Percentiles rank a stretch among this genome's conserved stretches.
Conservation (phyloP, 2,329 filamentous ascomycete genomes). For the Lasiodiplodia sp. region DNA sequence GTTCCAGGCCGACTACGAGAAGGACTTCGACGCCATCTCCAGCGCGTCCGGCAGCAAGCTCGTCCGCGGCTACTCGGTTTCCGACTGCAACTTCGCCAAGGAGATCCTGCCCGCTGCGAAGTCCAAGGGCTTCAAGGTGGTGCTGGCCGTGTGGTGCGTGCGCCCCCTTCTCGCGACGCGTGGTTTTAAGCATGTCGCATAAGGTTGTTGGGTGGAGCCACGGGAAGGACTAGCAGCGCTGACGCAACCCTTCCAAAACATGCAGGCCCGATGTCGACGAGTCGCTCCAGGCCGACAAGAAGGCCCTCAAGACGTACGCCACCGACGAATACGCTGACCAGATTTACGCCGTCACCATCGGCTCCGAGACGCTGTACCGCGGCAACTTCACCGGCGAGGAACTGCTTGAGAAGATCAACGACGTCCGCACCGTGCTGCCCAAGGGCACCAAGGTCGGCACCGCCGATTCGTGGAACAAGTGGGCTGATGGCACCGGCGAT, state of each 20-base stretch:
- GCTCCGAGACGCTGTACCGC: constrained; percentile 74
- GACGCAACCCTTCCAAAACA: constrained; percentile 7
- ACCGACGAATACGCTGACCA: constrained; percentile 60
- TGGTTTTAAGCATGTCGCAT: constrained; percentile 19
- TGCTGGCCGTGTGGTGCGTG: constrained; percentile 73
- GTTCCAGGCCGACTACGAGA: constrained; percentile 66
- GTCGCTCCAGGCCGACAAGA: constrained; percentile 67
- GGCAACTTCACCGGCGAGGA: constrained; percentile 69
- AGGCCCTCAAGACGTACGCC: constrained; percentile 61
- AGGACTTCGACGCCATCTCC: constrained; percentile 69
- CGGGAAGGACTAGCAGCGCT: background rate
- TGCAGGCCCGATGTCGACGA: constrained; percentile 67
- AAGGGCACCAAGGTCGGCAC: constrained; percentile 65
- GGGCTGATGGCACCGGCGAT: constrained; percentile 71
- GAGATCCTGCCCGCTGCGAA: constrained; percentile 71
- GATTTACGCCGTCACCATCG: constrained; percentile 74
- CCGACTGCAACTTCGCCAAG: constrained; percentile 70
- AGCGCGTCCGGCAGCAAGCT: constrained; percentile 58
- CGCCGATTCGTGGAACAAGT: constrained; percentile 78
- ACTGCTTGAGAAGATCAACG: constrained; percentile 67
- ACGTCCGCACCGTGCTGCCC: constrained; percentile 64
- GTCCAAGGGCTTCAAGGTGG: constrained; percentile 69
- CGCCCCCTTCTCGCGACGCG: background rate
- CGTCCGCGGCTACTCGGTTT: constrained; percentile 72
- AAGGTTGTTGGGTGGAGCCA: constrained; percentile 6